Percentiles rank a stretch among this genome's conserved stretches.
phyloP scores from a whole-genome alignment of 2,329 filamentous ascomycete species.

The Diaporthe sp. region DNA sequence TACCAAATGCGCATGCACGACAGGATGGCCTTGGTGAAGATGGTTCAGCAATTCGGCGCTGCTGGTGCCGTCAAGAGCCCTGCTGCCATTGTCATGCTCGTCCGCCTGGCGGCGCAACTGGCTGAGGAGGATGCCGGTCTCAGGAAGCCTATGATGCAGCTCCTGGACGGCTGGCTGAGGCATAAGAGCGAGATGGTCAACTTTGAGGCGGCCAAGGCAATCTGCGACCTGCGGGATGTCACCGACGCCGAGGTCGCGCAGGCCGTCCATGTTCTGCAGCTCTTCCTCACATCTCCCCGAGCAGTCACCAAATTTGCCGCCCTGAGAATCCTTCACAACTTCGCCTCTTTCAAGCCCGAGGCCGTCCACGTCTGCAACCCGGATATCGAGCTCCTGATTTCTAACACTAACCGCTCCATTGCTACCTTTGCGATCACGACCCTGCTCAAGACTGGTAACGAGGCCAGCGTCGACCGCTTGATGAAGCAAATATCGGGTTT shows the following conservation, averaged over 20 bases:
- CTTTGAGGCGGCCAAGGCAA: slow-evolving; percentile 98
- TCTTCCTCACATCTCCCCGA: slow-evolving; percentile 95
- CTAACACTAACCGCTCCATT: slow-evolving; percentile 96
- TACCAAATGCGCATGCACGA: slow-evolving; percentile 99
- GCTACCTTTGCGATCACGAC: slow-evolving; percentile 99
- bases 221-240: slow-evolving; percentile 93
- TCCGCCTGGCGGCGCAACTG: slow-evolving; percentile 90
- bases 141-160: slow-evolving; percentile 95
- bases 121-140: slow-evolving; percentile 92
- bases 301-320: slow-evolving; percentile 98
- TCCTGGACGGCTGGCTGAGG: slow-evolving; percentile 94
- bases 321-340: slow-evolving; percentile 94
- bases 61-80: slow-evolving; percentile 95
- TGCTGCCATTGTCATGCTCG: slow-evolving; percentile 90
- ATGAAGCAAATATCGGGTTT: slow-evolving; percentile 99
- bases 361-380: slow-evolving; percentile 95
- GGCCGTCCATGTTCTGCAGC: slow-evolving; percentile 93
- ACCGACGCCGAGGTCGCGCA: slow-evolving; percentile 91
- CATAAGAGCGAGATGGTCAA: slow-evolving; percentile 99
- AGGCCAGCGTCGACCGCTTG: slow-evolving; percentile 93
- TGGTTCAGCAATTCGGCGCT: slow-evolving; percentile 99
- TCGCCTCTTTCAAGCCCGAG: slow-evolving; percentile 95
- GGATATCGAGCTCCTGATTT: slow-evolving; percentile 96
- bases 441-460: slow-evolving; percentile 96
- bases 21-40: slow-evolving; percentile 98